phyloP scores from a whole-genome alignment of 352 stramenopile genomes.

The Pythium chondricola region DNA sequence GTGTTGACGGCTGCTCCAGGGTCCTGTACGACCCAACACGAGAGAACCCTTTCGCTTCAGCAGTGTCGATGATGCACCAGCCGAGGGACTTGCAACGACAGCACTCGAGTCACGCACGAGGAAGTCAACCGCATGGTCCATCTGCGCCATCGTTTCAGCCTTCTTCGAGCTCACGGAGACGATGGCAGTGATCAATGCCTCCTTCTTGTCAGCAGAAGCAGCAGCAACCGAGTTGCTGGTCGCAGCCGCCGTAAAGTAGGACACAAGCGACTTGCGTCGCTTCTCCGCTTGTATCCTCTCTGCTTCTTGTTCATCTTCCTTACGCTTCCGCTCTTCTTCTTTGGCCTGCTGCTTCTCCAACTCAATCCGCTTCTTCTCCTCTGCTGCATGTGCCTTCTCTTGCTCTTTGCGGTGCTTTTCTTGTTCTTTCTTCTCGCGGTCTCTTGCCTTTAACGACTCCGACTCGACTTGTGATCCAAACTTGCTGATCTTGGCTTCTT shows the following conservation, averaged over 20 bases:
- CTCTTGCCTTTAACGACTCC: constrained; percentile 51
- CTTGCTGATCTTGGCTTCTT: constrained; percentile 77
- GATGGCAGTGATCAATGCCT: background rate
- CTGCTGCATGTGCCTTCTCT: constrained; percentile 38
- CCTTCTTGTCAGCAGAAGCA: background rate
- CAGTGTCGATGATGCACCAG: too few species aligned
- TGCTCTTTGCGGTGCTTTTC: constrained; percentile 45
- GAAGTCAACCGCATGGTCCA: constrained; percentile 39
- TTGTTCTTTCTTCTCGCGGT: constrained; percentile 24
- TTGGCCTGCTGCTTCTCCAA: constrained; percentile 54
- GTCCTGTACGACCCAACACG: constrained; percentile 12
- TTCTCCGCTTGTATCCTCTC: constrained; percentile 43
- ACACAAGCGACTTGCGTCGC: constrained; percentile 55
- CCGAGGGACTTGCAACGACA: background rate
- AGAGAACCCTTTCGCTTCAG: constrained; percentile 20
- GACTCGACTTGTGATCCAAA: constrained; percentile 60
- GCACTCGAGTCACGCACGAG: constrained; percentile 13
- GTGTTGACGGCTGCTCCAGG: constrained; percentile 49
- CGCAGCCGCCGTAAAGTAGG: constrained; percentile 31
- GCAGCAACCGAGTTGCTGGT: background rate
- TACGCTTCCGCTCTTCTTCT: constrained; percentile 55
- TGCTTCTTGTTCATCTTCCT: constrained; percentile 40
- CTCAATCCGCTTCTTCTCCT: constrained; percentile 56
- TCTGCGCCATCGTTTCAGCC: constrained; percentile 34
- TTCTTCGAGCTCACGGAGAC: background rate